These are phyloP conservation scores for Syzygium grande DNA, from an alignment of 345 rosid genomes.

Conservation along the genomic window DNA sequence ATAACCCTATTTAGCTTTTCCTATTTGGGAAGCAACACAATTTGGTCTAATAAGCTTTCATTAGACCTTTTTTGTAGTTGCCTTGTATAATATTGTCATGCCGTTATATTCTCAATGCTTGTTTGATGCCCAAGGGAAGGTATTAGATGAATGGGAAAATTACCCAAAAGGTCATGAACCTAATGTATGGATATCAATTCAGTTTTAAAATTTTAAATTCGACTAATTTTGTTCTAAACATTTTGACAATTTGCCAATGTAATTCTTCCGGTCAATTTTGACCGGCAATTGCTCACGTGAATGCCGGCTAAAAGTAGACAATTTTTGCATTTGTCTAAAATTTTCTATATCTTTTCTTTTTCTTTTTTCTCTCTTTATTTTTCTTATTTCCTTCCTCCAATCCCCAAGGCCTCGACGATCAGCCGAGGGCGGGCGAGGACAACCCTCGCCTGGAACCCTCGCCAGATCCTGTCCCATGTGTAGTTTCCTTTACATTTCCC, in stretches of 20 bases:
- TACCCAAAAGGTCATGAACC: not conserved
- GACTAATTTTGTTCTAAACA: accelerated
- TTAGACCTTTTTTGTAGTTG: not conserved
- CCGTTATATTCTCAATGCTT: not conserved
- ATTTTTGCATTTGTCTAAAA: not conserved
- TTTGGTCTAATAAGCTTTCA: not conserved
- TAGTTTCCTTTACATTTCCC: not conserved
- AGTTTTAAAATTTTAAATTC: accelerated
- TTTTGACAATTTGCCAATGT: not conserved
- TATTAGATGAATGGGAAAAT: not conserved
- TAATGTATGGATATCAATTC: accelerated
- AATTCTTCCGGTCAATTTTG: not conserved
- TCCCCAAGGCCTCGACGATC: not conserved
- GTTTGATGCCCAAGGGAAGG: not conserved
- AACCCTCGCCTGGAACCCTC: not conserved
- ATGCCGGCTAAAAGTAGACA: not conserved
- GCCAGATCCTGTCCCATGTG: not conserved
- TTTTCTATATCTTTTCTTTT: not conserved
- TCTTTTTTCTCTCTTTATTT: accelerated
- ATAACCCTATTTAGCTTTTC: not conserved
- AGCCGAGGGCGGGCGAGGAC: not conserved
- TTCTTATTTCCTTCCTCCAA: accelerated
- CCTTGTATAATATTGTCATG: not conserved
- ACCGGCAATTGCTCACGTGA: not conserved
- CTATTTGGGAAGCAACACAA: not conserved